Conservation (phyloP, 768 basidiomycete species). For the Plicaturopsis crispa region DNA sequence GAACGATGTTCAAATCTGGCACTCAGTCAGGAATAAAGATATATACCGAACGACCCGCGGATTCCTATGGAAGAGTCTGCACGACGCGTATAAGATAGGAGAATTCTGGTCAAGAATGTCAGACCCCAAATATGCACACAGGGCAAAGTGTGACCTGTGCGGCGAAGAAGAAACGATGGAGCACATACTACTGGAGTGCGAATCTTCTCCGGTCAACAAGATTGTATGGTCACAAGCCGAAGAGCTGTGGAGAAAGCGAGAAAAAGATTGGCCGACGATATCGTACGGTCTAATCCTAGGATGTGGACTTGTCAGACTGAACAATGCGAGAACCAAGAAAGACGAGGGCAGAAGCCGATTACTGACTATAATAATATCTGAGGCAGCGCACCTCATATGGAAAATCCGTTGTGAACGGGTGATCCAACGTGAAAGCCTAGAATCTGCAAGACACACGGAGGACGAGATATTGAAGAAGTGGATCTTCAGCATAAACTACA, state of each 20-base stretch:
- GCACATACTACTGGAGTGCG: conserved; percentile 6
- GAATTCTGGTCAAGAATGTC: too few species aligned
- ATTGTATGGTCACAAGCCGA: background rate
- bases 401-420: background rate
- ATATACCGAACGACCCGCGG: background rate
- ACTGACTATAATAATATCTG: background rate
- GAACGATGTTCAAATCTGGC: background rate
- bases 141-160: conserved; percentile 3
- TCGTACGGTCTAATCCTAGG: too few species aligned
- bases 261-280: background rate
- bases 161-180: conserved; percentile 3
- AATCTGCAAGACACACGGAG: too few species aligned
- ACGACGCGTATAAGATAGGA: conserved; percentile 3
- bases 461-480: too few species aligned
- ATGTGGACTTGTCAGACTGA: background rate
- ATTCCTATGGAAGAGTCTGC: conserved; percentile 5
- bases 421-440: too few species aligned
- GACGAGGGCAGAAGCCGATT: background rate
- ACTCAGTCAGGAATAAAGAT: background rate
- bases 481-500: too few species aligned
- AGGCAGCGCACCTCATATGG: conserved; percentile 1
- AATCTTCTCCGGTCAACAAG: background rate
- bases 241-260: background rate
- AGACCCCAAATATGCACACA: too few species aligned
- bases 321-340: background rate